Percentiles rank a stretch among this genome's conserved stretches.
phyloP scores from a whole-genome alignment of 169 alveolate genomes.

The Cryptosporidium sp. region DNA sequence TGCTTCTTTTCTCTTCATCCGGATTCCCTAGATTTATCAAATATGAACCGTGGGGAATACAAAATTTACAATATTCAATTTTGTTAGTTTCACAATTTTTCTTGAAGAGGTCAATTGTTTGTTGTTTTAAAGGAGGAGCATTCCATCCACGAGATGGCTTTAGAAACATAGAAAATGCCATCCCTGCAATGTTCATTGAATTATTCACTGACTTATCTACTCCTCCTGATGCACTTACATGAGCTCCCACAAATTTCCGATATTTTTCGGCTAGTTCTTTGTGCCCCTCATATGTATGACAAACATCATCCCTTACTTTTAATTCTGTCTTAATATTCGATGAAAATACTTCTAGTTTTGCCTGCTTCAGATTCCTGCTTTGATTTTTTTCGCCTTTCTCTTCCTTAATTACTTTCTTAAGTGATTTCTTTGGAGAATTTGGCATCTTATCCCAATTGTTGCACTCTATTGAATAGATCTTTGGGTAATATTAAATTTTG shows the following conservation, averaged over 20 bases:
- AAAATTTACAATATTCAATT: constrained; percentile 79
- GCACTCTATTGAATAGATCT: background rate
- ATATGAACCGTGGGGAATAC: constrained; percentile 91
- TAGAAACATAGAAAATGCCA: constrained; percentile 88
- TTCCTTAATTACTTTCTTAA: constrained; percentile 32
- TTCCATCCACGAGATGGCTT: constrained; percentile 91
- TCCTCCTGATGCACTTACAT: constrained; percentile 91
- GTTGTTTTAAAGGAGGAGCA: constrained; percentile 84
- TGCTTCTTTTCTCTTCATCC: constrained; percentile 87
- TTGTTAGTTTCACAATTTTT: constrained; percentile 78
- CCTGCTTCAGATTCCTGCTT: constrained; percentile 9
- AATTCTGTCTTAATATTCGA: background rate
- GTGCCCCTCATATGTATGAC: constrained; percentile 25
- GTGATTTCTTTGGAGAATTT: background rate
- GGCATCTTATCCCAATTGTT: background rate
- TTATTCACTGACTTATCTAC: constrained; percentile 85
- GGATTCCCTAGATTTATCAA: constrained; percentile 91
- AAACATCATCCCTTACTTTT: constrained; percentile 8
- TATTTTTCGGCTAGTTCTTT: constrained; percentile 9
- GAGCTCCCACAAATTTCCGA: constrained; percentile 86
- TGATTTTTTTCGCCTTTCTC: background rate
- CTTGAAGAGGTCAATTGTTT: constrained; percentile 81
- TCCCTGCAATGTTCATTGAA: constrained; percentile 86
- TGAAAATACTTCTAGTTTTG: constrained; percentile 5
- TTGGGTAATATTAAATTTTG: too few species aligned